Conservation (phyloP, 2,329 filamentous ascomycete genomes). For the Cercospora sp. region DNA sequence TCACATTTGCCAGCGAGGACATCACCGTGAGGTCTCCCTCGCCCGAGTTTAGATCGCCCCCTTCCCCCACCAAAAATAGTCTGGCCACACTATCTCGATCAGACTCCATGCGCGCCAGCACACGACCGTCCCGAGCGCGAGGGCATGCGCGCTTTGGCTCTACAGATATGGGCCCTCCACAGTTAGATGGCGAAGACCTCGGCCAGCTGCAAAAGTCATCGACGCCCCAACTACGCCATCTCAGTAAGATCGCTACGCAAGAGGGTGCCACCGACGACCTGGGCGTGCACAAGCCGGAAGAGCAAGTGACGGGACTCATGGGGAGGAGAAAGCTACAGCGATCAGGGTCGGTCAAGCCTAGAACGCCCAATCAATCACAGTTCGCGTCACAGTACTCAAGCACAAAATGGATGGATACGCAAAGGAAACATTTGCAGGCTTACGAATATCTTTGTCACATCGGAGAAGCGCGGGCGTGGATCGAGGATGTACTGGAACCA, state of each 20-base stretch:
- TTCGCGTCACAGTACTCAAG: slow-evolving; percentile 55
- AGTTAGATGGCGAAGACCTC: slow-evolving; percentile 59
- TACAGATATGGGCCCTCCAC: slow-evolving; percentile 31
- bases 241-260: slow-evolving; percentile 71
- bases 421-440: slow-evolving; percentile 91
- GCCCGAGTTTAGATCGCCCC: slow-evolving; percentile 26
- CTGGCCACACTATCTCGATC: slow-evolving; percentile 40
- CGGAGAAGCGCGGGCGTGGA: slow-evolving; percentile 98
- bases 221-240: slow-evolving; percentile 86
- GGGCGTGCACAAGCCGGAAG: slow-evolving; percentile 70
- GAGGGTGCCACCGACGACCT: slow-evolving; percentile 77
- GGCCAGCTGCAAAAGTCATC: slow-evolving; percentile 83
- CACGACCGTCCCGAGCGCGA: slow-evolving; percentile 33
- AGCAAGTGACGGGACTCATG: slow-evolving; percentile 85
- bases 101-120: slow-evolving; percentile 41
- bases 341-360: slow-evolving; percentile 52
- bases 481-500: slow-evolving; percentile 80
- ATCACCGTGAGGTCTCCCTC: slow-evolving; percentile 7
- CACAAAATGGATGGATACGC: slow-evolving; percentile 99
- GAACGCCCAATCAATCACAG: slow-evolving; percentile 49
- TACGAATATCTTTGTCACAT: slow-evolving; percentile 99
- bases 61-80: slow-evolving; percentile 35
- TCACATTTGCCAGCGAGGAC: slow-evolving; percentile 12
- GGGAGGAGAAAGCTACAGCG: slow-evolving; percentile 82
- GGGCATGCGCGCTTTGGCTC: slow-evolving; percentile 40